Evolutionary conservation across 139 green algal genomes (phyloP).

Genomic region (Chlamydomonas eustigma): DNA sequence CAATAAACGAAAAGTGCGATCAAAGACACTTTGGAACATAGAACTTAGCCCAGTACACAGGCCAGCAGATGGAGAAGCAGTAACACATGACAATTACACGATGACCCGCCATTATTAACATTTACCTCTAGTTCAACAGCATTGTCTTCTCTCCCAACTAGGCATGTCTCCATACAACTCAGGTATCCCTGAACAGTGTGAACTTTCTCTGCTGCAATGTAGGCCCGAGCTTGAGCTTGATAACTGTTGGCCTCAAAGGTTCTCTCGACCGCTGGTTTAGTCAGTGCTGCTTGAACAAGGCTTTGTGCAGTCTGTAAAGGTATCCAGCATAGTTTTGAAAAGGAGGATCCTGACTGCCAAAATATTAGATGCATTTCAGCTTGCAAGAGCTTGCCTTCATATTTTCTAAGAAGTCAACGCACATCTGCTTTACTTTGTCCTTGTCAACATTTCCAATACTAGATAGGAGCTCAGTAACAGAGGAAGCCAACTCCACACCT

Average conservation of each 20-base stretch:
- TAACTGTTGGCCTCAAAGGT: neutral
- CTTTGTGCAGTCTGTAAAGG: neutral
- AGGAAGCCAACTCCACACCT: neutral
- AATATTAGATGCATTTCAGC: neutral
- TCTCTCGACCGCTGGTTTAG: neutral
- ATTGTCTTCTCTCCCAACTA: no score
- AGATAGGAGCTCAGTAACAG: neutral
- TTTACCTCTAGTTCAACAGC: no score
- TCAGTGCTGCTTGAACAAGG: neutral
- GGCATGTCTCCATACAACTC: no score
- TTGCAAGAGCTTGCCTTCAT: neutral
- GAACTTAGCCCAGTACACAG: no score
- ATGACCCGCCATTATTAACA: no score
- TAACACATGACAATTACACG: no score
- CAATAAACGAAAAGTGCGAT: no score
- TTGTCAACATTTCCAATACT: slow-evolving; percentile 2
- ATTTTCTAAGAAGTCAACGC: neutral
- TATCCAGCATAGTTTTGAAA: neutral
- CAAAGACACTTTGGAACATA: no score
- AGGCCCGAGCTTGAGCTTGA: neutral
- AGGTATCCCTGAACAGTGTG: no score
- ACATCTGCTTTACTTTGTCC: neutral
- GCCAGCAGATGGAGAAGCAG: no score
- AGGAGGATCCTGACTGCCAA: neutral
- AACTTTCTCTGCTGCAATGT: neutral